These are phyloP conservation scores for Cryptococcus sp. DNA, from an alignment of 1,284 basidiomycete species.

Conservation along the genomic window DNA sequence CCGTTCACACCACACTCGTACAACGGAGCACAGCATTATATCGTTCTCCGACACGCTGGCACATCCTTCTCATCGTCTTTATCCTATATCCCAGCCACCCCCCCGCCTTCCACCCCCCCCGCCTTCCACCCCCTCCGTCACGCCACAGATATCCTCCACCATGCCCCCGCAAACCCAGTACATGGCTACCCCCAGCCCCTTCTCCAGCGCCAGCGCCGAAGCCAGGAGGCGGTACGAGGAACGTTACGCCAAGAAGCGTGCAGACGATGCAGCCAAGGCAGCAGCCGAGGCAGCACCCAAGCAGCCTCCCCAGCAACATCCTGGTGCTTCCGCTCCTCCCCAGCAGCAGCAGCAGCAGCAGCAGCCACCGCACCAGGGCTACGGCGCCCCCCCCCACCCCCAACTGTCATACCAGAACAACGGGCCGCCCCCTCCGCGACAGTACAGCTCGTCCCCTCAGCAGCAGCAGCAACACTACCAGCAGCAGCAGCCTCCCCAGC, in stretches of 20 bases:
- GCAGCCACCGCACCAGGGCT: constrained; percentile 11
- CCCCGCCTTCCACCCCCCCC: too few relatives aligned
- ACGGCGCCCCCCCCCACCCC: constrained; percentile 1
- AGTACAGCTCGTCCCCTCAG: constrained; percentile 10
- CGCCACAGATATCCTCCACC: too few relatives aligned
- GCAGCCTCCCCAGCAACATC: not conserved
- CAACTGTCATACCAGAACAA: constrained; percentile 14
- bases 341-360: constrained; percentile 11
- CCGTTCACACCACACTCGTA: too few relatives aligned
- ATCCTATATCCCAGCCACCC: too few relatives aligned
- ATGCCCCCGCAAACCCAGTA: not conserved
- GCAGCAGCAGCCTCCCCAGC: constrained; percentile 13
- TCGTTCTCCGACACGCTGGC: too few relatives aligned
- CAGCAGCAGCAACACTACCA: constrained; percentile 16
- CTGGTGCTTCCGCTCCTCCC: not conserved
- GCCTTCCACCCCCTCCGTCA: too few relatives aligned
- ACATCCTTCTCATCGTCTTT: too few relatives aligned
- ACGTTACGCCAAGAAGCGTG: constrained; percentile 41
- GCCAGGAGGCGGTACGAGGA: constrained; percentile 47
- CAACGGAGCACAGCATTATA: too few relatives aligned
- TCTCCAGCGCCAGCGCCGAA: constrained; percentile 43
- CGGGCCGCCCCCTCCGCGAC: constrained; percentile 5
- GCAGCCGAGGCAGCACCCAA: constrained; percentile 10
- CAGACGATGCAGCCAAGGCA: constrained; percentile 35
- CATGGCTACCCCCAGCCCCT: constrained; percentile 40